Evolutionary conservation across 139 green algal genomes (phyloP), one percentile per base, ranked within the genome.

Genomic region (Chara braunii): DNA sequence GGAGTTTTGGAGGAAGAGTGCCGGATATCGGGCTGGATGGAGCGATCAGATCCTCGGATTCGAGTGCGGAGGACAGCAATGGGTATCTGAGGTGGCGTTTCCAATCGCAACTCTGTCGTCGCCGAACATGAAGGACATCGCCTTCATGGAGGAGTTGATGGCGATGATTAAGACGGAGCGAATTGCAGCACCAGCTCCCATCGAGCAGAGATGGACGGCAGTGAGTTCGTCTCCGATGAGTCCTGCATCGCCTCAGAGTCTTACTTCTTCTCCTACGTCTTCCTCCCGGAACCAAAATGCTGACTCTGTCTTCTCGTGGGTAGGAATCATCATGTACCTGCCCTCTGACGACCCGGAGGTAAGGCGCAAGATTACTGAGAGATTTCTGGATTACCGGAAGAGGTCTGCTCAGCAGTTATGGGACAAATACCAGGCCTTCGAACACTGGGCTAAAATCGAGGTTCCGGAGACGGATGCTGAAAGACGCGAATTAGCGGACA

Each of bases 381-480:
- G 81, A n/a, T 97, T 97, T 80, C 40, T 57, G 12, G 60, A 78
- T 28, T 97, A 96, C 66, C 68, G 55, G 0, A 26, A 43, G 6
- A 68, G 88, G 33, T 78, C 89, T 42, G 78, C 95, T 2, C 82
- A 89, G 69, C 11, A 22, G 57, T 12, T 74, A 2, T 74, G 65
- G 65, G 78, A 86, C 1, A 78, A 82, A 36, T 96, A 92, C 51
- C 63, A 64, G 1, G 89, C 87, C 3, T 59, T 76, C 1, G 85
- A 86, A 83, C 92, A 98, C 80, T 98, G 92, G 92, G 92, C 92
- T 24, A 98, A 98, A 77, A 84, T 98, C 18, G 92, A 98, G 82
- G 76, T 67, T 1, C 68, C 64, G 0, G 34, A n/a, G 1, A 50
- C 61, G 6, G 50, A 18, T 22, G 6, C 0, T 45, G 30, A 57